A percentile compares a stretch with the other conserved stretches of the same genome.
Conservation (phyloP, 441 rosid genomes). For the Erysimum cheiri region DNA sequence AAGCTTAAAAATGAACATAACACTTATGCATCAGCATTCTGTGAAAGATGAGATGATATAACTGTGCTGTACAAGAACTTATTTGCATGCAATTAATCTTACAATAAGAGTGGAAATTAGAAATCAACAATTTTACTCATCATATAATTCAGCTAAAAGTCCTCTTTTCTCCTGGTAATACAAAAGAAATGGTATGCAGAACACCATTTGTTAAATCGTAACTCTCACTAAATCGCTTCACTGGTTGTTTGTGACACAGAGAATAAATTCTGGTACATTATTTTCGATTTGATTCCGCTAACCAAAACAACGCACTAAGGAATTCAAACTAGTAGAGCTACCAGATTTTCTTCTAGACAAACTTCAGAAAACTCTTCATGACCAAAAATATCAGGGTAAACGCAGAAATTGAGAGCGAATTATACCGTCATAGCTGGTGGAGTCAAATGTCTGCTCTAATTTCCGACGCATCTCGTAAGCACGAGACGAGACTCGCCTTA, state of each 20-base stretch:
- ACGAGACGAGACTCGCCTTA: constrained; percentile 89
- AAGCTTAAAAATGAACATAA: background rate
- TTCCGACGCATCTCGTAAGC: constrained; percentile 97
- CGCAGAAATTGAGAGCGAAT: background rate
- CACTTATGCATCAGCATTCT: constrained; percentile 2
- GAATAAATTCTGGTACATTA: constrained; percentile 8
- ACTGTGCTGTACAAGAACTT: background rate
- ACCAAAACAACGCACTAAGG: background rate
- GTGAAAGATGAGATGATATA: constrained; percentile 8
- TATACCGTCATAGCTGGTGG: constrained; percentile 90
- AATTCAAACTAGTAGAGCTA: background rate
- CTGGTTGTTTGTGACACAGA: background rate
- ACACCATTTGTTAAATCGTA: background rate
- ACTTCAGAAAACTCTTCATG: background rate
- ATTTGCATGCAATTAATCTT: constrained; percentile 22
- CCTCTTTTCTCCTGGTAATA: constrained; percentile 5
- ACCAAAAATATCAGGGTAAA: background rate
- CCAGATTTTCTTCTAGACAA: background rate
- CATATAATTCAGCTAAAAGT: constrained; percentile 18
- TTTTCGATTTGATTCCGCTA: constrained; percentile 8
- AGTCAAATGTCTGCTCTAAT: constrained; percentile 84
- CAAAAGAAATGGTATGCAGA: constrained; percentile 1
- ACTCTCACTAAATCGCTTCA: constrained; percentile 11
- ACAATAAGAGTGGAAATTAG: background rate
- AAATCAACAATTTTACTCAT: background rate